Conservation (phyloP, 176 grass and related monocot species). For the Dactylis glomerata region DNA sequence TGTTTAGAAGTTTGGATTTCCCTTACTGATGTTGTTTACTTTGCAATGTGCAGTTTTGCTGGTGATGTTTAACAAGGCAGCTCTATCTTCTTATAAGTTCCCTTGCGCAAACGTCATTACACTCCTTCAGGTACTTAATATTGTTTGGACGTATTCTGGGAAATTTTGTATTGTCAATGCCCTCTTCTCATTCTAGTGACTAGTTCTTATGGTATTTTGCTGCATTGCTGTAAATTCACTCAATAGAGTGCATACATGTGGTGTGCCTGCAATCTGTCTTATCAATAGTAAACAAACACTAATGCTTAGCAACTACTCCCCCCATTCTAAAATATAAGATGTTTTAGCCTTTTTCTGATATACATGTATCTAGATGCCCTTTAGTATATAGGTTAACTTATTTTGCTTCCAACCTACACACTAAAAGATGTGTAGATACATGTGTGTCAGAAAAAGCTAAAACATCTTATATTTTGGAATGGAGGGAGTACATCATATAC, state of each 20-base stretch:
- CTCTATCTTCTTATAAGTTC: conserved; percentile 90
- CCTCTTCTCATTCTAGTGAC: conserved; percentile 9
- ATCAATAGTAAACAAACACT: neutral
- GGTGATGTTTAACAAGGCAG: conserved; percentile 99
- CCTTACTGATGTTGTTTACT: conserved; percentile 23
- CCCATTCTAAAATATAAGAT: no score
- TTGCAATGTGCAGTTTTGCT: conserved; percentile 72
- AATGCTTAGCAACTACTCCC: neutral
- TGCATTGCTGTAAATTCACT: neutral
- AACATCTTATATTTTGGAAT: no score
- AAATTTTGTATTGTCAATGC: neutral
- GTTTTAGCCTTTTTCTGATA: no score
- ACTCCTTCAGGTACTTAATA: conserved; percentile 86
- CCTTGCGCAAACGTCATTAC: conserved; percentile 95
- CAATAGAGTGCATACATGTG: neutral
- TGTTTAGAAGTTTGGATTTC: neutral
- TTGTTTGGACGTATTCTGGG: conserved; percentile 6
- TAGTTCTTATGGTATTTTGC: neutral
- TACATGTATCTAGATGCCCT: no score
- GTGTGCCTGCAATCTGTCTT: neutral
- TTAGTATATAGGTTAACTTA: no score
- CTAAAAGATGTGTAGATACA: no score
- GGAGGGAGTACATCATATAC: neutral
- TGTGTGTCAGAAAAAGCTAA: no score
- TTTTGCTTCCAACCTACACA: no score